These are phyloP conservation scores for Rhynchosporium secalis DNA, from an alignment of 2,329 filamentous ascomycete genomes.

Conservation along the genomic window DNA sequence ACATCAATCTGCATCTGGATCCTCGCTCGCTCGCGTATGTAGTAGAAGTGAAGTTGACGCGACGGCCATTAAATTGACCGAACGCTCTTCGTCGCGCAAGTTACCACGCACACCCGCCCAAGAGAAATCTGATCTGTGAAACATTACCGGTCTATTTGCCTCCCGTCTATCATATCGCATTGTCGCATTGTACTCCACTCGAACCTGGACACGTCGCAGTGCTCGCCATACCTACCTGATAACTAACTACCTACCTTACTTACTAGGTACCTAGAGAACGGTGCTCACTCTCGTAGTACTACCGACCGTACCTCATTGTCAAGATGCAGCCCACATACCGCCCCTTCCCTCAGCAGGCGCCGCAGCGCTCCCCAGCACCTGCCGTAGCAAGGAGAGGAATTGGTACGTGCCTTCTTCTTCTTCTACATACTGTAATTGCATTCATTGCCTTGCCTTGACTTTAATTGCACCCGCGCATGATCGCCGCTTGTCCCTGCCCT, in stretches of 20 bases:
- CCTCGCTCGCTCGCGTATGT: slow-evolving; percentile 17
- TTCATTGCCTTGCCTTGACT: background rate
- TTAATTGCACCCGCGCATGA: background rate
- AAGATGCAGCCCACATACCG: slow-evolving; percentile 40
- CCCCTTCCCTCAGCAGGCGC: slow-evolving; percentile 31
- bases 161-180: background rate
- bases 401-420: slow-evolving; percentile 35
- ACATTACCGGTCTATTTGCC: background rate
- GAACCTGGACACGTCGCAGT: background rate
- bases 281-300: no score
- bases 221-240: background rate
- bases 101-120: background rate
- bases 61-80: slow-evolving; percentile 9
- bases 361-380: slow-evolving; percentile 36
- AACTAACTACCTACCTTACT: background rate
- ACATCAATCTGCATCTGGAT: background rate
- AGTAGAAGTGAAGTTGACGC: slow-evolving; percentile 16
- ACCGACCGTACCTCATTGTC: background rate
- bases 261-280: background rate
- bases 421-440: background rate
- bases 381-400: slow-evolving; percentile 39
- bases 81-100: background rate
- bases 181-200: background rate
- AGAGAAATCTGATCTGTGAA: slow-evolving; percentile 8
- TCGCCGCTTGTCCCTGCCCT: background rate